Evolutionary conservation across 2,329 filamentous ascomycete genomes (phyloP), one percentile per base, ranked within the genome.

Genomic region (Madurella mycetomatis): DNA sequence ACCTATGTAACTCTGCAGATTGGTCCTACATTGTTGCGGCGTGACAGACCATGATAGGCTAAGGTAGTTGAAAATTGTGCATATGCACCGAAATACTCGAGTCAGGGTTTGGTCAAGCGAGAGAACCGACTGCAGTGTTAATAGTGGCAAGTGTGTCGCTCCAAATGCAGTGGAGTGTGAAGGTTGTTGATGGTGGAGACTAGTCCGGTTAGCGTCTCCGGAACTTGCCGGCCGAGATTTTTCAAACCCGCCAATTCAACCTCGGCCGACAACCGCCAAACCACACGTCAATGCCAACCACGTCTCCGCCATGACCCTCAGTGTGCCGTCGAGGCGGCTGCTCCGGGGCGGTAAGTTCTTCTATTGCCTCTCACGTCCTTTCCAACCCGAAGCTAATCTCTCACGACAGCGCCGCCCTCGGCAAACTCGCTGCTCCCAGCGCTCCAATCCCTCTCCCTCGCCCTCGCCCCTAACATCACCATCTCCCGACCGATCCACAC

Each of bases 311-410:
- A 90, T 90, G 86, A 88, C 77, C 72, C 71, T 86, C 64, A 79
- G 80, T 70, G 73, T 84, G 66, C 83, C 85, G 62, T 76, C 83
- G 64, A 74, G 82, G 74, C 81, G 80, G 73, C 73, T 86, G 63
- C 75, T 79, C 53, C 74, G 76, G 66, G 75, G 78, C 68, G 82
- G 86, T 89, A 77, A 54, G 76, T 51, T 42, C 9, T 30, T 30
- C 40, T 25, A 18, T n/a, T 13, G 7, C 46, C n/a, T 30, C 16
- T 4, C 16, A 11, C 18, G 2, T 12, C 25, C n/a, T 5, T 5
- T 31, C 16, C 32, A 9, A 9, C 13, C 30, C 5, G n/a, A 42
- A 47, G 13, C 17, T 9, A 47, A 19, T 9, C 55, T 51, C 39
- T 30, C 42, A 50, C 55, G 34, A 46, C 53, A 32, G 46, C 57